phyloP scores from a whole-genome alignment of 345 rosid species.

The Aquilaria malaccensis region DNA sequence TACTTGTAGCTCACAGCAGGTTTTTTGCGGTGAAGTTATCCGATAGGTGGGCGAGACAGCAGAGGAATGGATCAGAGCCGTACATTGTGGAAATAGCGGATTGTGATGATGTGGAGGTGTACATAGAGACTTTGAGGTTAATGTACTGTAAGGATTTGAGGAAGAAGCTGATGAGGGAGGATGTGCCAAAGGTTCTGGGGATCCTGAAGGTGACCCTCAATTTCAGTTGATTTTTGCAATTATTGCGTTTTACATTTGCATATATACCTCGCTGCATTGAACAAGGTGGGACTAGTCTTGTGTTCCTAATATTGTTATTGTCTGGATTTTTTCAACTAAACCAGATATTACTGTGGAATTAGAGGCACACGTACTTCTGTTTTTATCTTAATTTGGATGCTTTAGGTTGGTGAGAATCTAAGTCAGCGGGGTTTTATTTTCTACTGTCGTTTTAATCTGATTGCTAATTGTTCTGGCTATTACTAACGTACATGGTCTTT shows the following conservation, averaged over 20 bases:
- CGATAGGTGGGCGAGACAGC: constrained; percentile 77
- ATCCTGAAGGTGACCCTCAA: constrained; percentile 64
- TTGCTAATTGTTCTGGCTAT: no score
- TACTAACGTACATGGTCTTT: no score
- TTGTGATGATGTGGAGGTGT: constrained; percentile 96
- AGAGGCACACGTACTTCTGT: not conserved
- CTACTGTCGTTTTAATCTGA: no score
- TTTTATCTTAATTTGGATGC: not conserved
- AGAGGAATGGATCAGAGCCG: constrained; percentile 42
- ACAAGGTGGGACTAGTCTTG: not conserved
- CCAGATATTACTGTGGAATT: not conserved
- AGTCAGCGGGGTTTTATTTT: no score
- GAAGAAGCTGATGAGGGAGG: constrained; percentile 90
- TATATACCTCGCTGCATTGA: no score
- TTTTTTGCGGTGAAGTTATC: constrained; percentile 75
- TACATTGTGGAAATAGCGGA: constrained; percentile 91
- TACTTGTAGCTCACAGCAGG: constrained; percentile 81
- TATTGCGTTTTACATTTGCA: no score
- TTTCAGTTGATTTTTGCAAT: not conserved
- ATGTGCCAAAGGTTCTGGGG: constrained; percentile 78
- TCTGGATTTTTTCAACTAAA: not conserved
- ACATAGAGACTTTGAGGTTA: constrained; percentile 82
- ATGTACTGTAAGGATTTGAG: constrained; percentile 95
- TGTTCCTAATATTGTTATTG: not conserved
- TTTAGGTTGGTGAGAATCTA: no score